Evolutionary conservation across 768 basidiomycete species (phyloP), one percentile per base, ranked within the genome.

Genomic region (Collybia mongolica): DNA sequence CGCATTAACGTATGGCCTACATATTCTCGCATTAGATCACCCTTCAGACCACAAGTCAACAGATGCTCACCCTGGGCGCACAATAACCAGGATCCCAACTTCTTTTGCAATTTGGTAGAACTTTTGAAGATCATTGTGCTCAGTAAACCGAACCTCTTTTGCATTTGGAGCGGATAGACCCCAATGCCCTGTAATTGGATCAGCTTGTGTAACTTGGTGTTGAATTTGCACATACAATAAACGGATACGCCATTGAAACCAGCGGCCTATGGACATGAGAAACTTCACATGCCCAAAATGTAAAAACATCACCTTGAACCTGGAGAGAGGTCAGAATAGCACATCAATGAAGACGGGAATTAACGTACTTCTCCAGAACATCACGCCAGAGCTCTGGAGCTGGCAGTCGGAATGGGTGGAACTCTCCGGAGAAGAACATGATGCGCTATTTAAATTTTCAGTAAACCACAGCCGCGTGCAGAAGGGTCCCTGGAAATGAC

Each of bases 341-440:
- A 6, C 20, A 18, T 11, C 18, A 36, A 17, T 22, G 22, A 49
- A 22, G 29, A 19, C 37, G 7, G 22, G 1, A 5, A 12, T 20
- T 5, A 2, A 52, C 60, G 18, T 32, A 67, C 68, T 82, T 88
- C 55, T 87, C 78, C 44, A 87, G 69, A 32, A 87, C 73, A 56
- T 86, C 87, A 29, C 76, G 68, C 85, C 85, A 88, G 18, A 88
- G 67, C 26, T 77, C 76, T 19, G 83, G 82, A 5, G 82, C 77
- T 6, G 83, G 86, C 4, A 88, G 66, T 24, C 84, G 80, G 67
- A 84, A 88, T 1, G 83, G 74, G 54, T 87, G 86, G 62, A 86
- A 84, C 61, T 86, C 86, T 43, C 86, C 87, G 1, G 83, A 84
- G 60, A 77, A 77, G 29, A 80, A 63, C 68, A 81, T 77, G 24